phyloP scores from a whole-genome alignment of 1,284 basidiomycete species.

The Dichomitus squalens region DNA sequence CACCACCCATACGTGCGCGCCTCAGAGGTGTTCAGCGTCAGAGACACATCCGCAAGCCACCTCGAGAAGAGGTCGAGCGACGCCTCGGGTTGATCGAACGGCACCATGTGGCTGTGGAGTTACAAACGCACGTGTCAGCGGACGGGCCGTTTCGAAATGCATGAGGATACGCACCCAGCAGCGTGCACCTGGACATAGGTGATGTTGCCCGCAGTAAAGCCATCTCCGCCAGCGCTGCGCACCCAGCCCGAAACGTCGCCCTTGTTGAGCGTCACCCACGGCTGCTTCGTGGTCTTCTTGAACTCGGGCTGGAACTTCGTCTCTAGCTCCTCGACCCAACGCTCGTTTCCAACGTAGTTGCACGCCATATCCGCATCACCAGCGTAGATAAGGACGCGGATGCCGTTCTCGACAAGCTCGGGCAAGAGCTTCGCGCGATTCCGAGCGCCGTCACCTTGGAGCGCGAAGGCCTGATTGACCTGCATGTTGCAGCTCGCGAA shows the following conservation, averaged over 20 bases:
- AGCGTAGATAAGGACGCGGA: slow-evolving; percentile 83
- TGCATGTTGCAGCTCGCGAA: slow-evolving; percentile 67
- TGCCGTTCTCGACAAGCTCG: slow-evolving; percentile 74
- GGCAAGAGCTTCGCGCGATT: slow-evolving; percentile 78
- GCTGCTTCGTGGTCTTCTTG: slow-evolving; percentile 47
- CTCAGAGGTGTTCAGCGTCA: slow-evolving; percentile 18
- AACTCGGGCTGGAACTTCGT: slow-evolving; percentile 73
- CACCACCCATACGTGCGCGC: background rate
- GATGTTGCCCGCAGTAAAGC: slow-evolving; percentile 69
- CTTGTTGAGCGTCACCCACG: slow-evolving; percentile 52
- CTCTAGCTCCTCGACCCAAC: slow-evolving; percentile 70
- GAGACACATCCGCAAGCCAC: slow-evolving; percentile 28
- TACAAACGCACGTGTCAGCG: background rate
- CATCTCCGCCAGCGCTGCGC: slow-evolving; percentile 62
- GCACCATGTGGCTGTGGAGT: slow-evolving; percentile 30
- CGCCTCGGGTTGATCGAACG: slow-evolving; percentile 33
- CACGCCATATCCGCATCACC: slow-evolving; percentile 85
- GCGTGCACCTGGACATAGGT: slow-evolving; percentile 75
- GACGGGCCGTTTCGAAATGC: background rate
- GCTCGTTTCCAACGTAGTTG: slow-evolving; percentile 77
- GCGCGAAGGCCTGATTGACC: slow-evolving; percentile 69
- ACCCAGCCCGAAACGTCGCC: slow-evolving; percentile 57
- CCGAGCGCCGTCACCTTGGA: slow-evolving; percentile 81
- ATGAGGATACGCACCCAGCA: slow-evolving; percentile 59
- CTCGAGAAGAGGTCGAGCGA: slow-evolving; percentile 26